A percentile compares a stretch with the other conserved stretches of the same genome.
phyloP scores from a whole-genome alignment of 2,329 filamentous ascomycete species.

The Graphilbum ipis-grandicollis region DNA sequence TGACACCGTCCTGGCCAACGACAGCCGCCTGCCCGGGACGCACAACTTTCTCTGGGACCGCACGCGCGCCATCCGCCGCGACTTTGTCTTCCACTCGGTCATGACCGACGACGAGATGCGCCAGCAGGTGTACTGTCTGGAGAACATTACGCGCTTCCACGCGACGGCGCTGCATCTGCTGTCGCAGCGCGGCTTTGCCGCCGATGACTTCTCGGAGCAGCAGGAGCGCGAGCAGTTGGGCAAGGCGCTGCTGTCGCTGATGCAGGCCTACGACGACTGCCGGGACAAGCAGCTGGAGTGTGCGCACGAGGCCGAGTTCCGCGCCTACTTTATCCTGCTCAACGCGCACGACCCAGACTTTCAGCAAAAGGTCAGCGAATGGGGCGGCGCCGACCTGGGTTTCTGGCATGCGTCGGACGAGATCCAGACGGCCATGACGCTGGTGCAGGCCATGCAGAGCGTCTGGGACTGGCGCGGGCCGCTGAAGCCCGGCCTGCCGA shows the following conservation, averaged over 20 bases:
- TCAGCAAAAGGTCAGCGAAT: conserved; percentile 34
- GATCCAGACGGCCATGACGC: conserved; percentile 41
- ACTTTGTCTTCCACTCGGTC: conserved; percentile 50
- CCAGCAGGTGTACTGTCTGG: conserved; percentile 44
- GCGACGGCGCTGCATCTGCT: conserved; percentile 47
- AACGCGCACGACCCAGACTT: conserved; percentile 42
- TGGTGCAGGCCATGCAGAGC: conserved; percentile 43
- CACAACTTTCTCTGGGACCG: conserved; percentile 54
- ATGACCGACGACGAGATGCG: conserved; percentile 38
- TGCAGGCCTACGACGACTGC: conserved; percentile 50
- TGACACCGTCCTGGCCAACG: conserved; percentile 38
- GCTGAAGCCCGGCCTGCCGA: conserved; percentile 28
- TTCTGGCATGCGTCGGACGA: conserved; percentile 37
- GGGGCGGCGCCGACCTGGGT: conserved; percentile 25
- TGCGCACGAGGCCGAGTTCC: conserved; percentile 47
- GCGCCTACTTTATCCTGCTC: conserved; percentile 46
- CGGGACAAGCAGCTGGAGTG: conserved; percentile 38
- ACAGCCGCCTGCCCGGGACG: conserved; percentile 29
- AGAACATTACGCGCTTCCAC: conserved; percentile 50
- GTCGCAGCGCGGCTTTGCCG: conserved; percentile 34
- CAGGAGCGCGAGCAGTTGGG: conserved; percentile 52
- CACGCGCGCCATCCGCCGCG: conserved; percentile 48
- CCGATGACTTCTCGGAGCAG: conserved; percentile 46
- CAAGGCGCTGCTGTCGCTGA: conserved; percentile 46
- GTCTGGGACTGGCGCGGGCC: conserved; percentile 40